Base-by-base conservation (phyloP, 345 rosid species). In the Melaleuca alternifolia region DNA sequence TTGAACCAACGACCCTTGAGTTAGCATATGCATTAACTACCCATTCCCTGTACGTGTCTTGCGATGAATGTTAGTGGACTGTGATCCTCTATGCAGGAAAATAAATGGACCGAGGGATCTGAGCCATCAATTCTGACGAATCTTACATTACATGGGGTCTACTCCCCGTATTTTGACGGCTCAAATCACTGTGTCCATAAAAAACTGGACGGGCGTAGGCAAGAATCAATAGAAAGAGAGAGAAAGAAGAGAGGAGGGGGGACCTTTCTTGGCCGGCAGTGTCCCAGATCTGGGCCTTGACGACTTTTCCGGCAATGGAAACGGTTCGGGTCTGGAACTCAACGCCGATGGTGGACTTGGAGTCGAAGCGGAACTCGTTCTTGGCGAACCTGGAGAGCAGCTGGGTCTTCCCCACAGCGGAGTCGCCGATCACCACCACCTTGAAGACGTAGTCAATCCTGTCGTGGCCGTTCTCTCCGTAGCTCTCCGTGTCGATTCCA, bases 201-300 rank as follows among this genome's bases (percentile, higher is more conserved):
- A 30, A 33, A 11, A 65, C 46, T 8, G 18, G 77, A 65, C 77
- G 77, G 33, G 12, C 18, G 24, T 94, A 18, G 93, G 26, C 51
- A 50, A 46, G 57, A n/a, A n/a, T 16, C 3, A 18, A 51, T 23
- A 79, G 83, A 85, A 54, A 46, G 28, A 51, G 84, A 56, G 41
- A 41, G 41, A 41, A 41, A 41, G 41, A 2, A 41, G 41, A 4
- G 41, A 4, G 41, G 41, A 41, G 41, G 33, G 87, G 81, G 41
- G 23, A 96, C 98, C 98, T 95, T 91, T 96, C 98, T 88, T 96
- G 98, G 87, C 98, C 98, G 84, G 98, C 98, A 50, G 98, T 95
- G 87, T 96, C 98, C 98, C 98, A 96, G 95, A 96, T 96, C 96
- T 96, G 98, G 87, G 98, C 97, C 90, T 95, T 96, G 86, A 96